A percentile compares a stretch with the other conserved stretches of the same genome.
phyloP scores from a whole-genome alignment of 345 rosid species.

The Chamaenerion angustifolium region DNA sequence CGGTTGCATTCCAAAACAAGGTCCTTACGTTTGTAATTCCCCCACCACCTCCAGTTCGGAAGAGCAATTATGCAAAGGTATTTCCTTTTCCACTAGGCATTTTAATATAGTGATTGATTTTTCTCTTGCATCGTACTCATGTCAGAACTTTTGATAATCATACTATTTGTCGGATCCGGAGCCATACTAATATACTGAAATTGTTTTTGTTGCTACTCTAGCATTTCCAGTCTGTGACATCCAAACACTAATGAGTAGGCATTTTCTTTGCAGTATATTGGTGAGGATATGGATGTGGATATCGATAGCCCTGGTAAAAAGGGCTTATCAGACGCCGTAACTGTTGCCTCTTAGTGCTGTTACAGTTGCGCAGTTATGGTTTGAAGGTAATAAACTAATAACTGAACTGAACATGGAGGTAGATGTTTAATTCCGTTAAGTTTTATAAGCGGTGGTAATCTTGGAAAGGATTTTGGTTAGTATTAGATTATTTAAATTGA shows the following conservation, averaged over 20 bases:
- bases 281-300: conserved; percentile 28
- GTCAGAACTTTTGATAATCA: background rate
- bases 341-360: background rate
- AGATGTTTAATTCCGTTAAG: too few relatives aligned
- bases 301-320: conserved; percentile 20
- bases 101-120: background rate
- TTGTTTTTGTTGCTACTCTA: background rate
- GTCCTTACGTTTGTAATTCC: conserved; percentile 30
- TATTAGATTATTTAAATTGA: too few relatives aligned
- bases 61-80: conserved; percentile 30
- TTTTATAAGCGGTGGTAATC: too few relatives aligned
- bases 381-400: too few relatives aligned
- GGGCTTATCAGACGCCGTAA: conserved; percentile 10
- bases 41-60: conserved; percentile 31
- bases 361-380: too few relatives aligned
- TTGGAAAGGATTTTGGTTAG: too few relatives aligned
- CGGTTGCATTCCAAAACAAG: conserved; percentile 5
- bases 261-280: conserved; percentile 25
- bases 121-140: background rate
- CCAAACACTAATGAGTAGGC: too few relatives aligned
- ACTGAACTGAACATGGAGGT: too few relatives aligned
- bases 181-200: background rate
- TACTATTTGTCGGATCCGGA: too few relatives aligned
- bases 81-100: background rate
- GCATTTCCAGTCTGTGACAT: background rate